Percentiles rank a stretch among this genome's conserved stretches.
These are phyloP conservation scores for Canavalia ensiformis DNA, from an alignment of 306 rosid species.

Conservation along the genomic window DNA sequence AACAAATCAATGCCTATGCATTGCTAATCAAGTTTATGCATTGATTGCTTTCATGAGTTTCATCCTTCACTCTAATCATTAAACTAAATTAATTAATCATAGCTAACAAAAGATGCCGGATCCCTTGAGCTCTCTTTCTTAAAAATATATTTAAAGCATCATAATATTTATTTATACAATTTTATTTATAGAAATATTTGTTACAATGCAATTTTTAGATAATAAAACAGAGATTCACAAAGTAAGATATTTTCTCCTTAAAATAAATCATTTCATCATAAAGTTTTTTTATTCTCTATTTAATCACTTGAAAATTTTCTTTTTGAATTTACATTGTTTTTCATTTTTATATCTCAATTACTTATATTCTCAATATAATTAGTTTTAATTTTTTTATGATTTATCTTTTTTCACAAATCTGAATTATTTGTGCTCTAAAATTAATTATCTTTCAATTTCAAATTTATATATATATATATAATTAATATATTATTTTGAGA, in stretches of 20 bases:
- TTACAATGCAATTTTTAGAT: no score
- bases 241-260: no score
- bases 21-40: constrained; percentile 12
- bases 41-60: background rate
- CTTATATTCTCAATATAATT: background rate
- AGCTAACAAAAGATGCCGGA: background rate
- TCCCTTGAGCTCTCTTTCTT: background rate
- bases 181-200: no score
- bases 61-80: background rate
- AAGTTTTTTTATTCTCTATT: no score
- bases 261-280: no score
- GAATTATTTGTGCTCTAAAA: background rate
- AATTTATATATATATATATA: background rate
- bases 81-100: background rate
- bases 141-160: no score
- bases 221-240: no score
- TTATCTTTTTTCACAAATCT: background rate
- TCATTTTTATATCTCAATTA: background rate
- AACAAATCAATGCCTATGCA: background rate
- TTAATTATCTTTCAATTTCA: background rate
- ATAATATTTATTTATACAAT: no score
- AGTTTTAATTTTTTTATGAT: background rate
- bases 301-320: no score
- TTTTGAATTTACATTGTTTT: background rate
- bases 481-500: background rate